These are phyloP conservation scores for Colletotrichum orbiculare DNA, from an alignment of 2,329 filamentous ascomycete genomes.

Conservation along the genomic window DNA sequence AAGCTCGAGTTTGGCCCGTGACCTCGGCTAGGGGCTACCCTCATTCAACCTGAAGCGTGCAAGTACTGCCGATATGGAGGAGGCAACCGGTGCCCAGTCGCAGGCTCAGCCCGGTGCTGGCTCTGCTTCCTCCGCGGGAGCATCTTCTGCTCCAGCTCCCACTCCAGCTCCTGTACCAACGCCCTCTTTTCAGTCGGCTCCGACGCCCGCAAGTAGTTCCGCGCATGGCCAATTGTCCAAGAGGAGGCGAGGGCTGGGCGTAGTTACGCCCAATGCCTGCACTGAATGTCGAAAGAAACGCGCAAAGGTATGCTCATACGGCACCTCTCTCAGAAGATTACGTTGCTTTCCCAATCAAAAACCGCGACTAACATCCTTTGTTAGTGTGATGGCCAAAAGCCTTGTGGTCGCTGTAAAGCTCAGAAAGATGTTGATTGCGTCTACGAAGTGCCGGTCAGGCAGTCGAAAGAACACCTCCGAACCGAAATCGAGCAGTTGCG, in stretches of 20 bases:
- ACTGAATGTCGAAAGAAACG: slow-evolving; percentile 72
- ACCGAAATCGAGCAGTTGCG: slow-evolving; percentile 69
- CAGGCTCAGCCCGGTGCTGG: slow-evolving; percentile 31
- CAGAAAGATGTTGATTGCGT: slow-evolving; percentile 68
- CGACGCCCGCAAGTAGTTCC: slow-evolving; percentile 28
- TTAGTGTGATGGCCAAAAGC: slow-evolving; percentile 69
- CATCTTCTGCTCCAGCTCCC: slow-evolving; percentile 17
- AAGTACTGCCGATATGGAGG: slow-evolving; percentile 37
- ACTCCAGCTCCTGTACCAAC: slow-evolving; percentile 7
- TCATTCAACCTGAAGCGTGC: slow-evolving; percentile 37
- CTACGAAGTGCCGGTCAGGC: slow-evolving; percentile 71
- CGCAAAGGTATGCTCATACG: slow-evolving; percentile 60
- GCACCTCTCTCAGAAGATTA: not conserved
- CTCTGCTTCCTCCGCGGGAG: slow-evolving; percentile 33
- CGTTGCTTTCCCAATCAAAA: too few species aligned
- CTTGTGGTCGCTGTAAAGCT: slow-evolving; percentile 65
- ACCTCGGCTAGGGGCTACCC: slow-evolving; percentile 29
- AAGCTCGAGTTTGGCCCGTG: slow-evolving; percentile 34
- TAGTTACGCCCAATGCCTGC: slow-evolving; percentile 70
- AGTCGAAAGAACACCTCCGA: slow-evolving; percentile 71
- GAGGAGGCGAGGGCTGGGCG: slow-evolving; percentile 63
- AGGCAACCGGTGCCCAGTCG: slow-evolving; percentile 29
- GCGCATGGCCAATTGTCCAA: slow-evolving; percentile 54
- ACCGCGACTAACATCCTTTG: not conserved
- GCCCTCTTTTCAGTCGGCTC: slow-evolving; percentile 13